Base-by-base conservation (phyloP, 805 yeast genomes). In the Candida xyloterini region DNA sequence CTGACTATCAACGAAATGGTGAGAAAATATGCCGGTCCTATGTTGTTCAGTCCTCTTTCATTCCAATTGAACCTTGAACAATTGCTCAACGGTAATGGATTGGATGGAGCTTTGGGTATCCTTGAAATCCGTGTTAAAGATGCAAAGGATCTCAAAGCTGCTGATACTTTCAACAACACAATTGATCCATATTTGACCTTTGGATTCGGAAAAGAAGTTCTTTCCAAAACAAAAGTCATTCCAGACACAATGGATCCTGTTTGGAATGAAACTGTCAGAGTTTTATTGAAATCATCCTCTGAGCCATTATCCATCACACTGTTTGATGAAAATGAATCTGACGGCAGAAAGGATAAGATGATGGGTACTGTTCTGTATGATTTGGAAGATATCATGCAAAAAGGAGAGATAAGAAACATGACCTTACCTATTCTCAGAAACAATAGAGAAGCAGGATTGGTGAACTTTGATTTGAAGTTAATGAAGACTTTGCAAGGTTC, bases 41-140 rank as follows among this genome's bases (percentile, higher is more conserved):
- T 93, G 69, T 57, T 91, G 34, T 84, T 87, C 55, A 73, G 84
- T 31, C 99, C 99, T 10, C 81, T 93, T 48, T 88, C 96, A 3
- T 85, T 90, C 71, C 95, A 93, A 68, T 67, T 93, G 59, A 93
- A 95, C 55, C 75, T 93, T 32, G 95, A 95, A 58, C 96, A 89
- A 66, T 68, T 93, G 58, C 63, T 91, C 52, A 83, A 95, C 15
- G 96, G 96, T 56, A 76, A 79, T 44, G 81, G 91, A 31, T 62
- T 78, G 39, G 81, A 81, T 55, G 78, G 91, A 26, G 83, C 98
- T 6, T 72, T 88, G 51, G 99, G 99, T 66, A 85, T 93, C 23
- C 65, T 93, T 47, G 82, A 81, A 30, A 62, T 93, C 30, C 77
- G 74, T 21, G 69, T 84, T 27, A 78, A 80, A 52, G 67, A 74